Evolutionary conservation across 768 basidiomycete genomes (phyloP), one percentile per base, ranked within the genome.

Genomic region (Coprinellus micaceus): DNA sequence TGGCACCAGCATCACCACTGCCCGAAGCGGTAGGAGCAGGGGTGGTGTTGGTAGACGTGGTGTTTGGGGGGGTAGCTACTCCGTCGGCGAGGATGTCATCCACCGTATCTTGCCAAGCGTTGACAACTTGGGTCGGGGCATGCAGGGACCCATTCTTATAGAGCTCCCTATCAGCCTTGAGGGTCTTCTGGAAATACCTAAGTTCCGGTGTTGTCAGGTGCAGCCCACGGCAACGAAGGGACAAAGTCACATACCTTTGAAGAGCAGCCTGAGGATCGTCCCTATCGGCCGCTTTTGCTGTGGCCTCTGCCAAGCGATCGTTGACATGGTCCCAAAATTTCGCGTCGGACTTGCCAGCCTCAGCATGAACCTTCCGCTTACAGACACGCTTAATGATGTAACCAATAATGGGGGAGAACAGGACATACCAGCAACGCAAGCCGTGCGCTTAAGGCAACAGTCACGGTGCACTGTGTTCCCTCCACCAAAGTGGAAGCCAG

Each of bases 361-460:
- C 33, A 3, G 41, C 19, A 33, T 52, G 46, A 13, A 61, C 56
- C 26, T 61, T 63, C 2, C 56, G 60, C 60, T 65, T 10, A 11
- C n/a, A 19, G 25, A 50, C 2, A 21, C 13, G 25, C 5, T 36
- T 55, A 12, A 36, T 24, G 29, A 56, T 39, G 7, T n/a, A 24
- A 10, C n/a, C 39, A 33, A 6, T 28, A 28, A 55, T 13, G 15
- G 39, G n/a, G 19, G 7, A 49, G 13, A 30, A 21, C 41, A 17
- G n/a, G 21, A 47, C 62, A 12, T 52, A 66, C 65, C 57, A 66
- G 39, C 26, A 66, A 56, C 1, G 65, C 63, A 33, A 66, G 53
- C 17, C 58, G 51, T 17, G 60, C 53, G 29, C 59, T 61, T 21
- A 66, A 30, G 3, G 26, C 48, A 6, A 33, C 28, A 49, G 48